Base-by-base conservation (phyloP, 108 stramenopile genomes). In the Cylindrotheca fusiformis region DNA sequence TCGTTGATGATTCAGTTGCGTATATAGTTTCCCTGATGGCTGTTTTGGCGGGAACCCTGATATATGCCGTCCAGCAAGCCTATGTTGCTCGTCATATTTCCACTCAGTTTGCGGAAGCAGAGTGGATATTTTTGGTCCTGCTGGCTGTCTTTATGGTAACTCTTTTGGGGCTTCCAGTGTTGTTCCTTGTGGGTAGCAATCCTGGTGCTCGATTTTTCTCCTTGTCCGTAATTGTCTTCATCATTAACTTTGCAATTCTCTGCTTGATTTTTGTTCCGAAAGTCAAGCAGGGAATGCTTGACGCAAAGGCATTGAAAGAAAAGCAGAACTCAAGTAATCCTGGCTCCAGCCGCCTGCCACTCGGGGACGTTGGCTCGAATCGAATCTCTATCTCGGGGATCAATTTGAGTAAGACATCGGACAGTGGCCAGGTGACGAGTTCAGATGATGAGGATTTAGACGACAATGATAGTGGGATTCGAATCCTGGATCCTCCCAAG, bases 181-280 rank as follows among this genome's bases (percentile, higher is more conserved):
- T 81, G 30, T 32, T 77, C n/a, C n/a, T 77, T 30, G 72, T 60
- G 10, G 6, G 29, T 5, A 71, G 52, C 6, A 74, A 74, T 45
- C 57, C 60, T 3, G 33, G 51, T 55, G 69, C 76, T 0, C 20
- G 49, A 17, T 50, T 51, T 23, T 68, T 82, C 44, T 33, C 73
- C 3, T 8, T 45, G 41, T 27, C 32, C 18, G 45, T 21, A 3
- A 63, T 84, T 20, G 65, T 81, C 12, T 79, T 76, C 58, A 57
- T 68, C n/a, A 41, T 48, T 3, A 62, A 64, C 28, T 19, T 32
- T 0, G 51, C 73, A 20, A 69, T 76, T 20, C 51, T 79, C 18
- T 45, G 68, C 8, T 53, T 85, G 31, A 74, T 74, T 36, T 85
- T 85, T 64, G 49, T 70, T 36, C 84, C 84, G 4, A 85, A 85